These are phyloP conservation scores for Suhomyces coccinellae DNA, from an alignment of 1,139 yeast species.

Conservation along the genomic window DNA sequence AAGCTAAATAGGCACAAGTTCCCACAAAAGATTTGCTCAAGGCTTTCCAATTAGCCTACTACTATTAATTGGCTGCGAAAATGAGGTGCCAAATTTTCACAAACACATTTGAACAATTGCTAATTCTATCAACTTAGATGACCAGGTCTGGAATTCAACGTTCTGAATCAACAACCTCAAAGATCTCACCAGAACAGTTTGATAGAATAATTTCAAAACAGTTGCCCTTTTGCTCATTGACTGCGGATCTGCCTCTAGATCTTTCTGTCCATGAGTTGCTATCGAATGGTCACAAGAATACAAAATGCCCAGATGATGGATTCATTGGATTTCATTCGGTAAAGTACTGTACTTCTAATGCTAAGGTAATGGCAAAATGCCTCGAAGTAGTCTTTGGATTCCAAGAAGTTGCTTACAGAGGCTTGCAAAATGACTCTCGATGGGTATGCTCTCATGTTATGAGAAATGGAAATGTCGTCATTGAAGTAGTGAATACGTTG, in stretches of 20 bases:
- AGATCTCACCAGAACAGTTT: neutral
- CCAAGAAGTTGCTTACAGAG: conserved; percentile 57
- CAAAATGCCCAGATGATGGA: conserved; percentile 32
- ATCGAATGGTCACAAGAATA: conserved; percentile 22
- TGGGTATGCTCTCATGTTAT: conserved; percentile 61
- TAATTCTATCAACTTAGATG: too few relatives aligned
- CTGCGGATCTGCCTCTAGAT: conserved; percentile 22
- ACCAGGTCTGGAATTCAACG: too few relatives aligned
- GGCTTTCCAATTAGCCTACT: too few relatives aligned
- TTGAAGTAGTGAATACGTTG: conserved; percentile 46
- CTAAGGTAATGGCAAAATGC: conserved; percentile 60
- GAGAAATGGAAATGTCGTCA: conserved; percentile 52
- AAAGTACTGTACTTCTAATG: conserved; percentile 58
- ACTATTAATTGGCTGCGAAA: neutral
- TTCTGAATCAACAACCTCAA: neutral
- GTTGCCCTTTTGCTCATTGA: conserved; percentile 24
- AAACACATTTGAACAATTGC: neutral
- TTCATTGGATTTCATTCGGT: conserved; percentile 34
- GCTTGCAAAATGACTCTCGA: conserved; percentile 67
- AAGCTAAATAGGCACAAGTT: too few relatives aligned
- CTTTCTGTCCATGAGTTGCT: conserved; percentile 24
- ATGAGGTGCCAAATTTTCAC: neutral
- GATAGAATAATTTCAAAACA: neutral
- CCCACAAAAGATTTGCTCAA: too few relatives aligned
- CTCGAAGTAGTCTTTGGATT: conserved; percentile 64